phyloP scores from a whole-genome alignment of 2,329 filamentous ascomycete species.

The Claviceps sp. region DNA sequence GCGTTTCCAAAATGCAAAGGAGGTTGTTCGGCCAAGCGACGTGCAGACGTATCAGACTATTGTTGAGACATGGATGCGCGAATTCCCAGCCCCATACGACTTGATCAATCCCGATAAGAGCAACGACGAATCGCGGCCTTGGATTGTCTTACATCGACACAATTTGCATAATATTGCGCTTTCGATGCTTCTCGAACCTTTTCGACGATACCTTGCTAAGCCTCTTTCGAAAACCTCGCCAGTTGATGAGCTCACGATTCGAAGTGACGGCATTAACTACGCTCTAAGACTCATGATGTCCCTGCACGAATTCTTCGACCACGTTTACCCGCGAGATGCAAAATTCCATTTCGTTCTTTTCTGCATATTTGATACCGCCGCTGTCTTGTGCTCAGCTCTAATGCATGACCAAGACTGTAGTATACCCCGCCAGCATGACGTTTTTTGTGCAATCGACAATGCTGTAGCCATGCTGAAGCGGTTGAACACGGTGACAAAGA shows the following conservation, averaged over 20 bases:
- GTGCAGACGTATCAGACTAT: conserved; percentile 19
- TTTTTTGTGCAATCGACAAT: conserved; percentile 24
- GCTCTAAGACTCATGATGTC: conserved; percentile 28
- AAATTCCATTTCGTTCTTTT: conserved; percentile 38
- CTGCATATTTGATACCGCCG: conserved; percentile 36
- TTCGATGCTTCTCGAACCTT: conserved; percentile 30
- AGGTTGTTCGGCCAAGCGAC: conserved; percentile 16
- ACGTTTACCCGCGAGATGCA: conserved; percentile 29
- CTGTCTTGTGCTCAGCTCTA: conserved; percentile 36
- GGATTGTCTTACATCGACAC: conserved; percentile 31
- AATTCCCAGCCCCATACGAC: conserved; percentile 27
- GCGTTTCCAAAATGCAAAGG: conserved; percentile 18
- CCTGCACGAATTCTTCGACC: conserved; percentile 27
- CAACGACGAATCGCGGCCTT: conserved; percentile 26
- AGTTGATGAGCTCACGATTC: conserved; percentile 23
- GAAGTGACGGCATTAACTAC: conserved; percentile 28
- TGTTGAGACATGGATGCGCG: conserved; percentile 28
- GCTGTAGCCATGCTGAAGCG: conserved; percentile 22
- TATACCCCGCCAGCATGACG: conserved; percentile 26
- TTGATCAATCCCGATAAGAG: conserved; percentile 26
- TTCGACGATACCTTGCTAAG: conserved; percentile 32
- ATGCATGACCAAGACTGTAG: conserved; percentile 31
- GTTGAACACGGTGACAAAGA: conserved; percentile 17
- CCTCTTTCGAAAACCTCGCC: conserved; percentile 15
- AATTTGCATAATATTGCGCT: conserved; percentile 31